Conservation (phyloP, 225 moss, liverwort and hornwort species). For the Pseudisothecium myosuroides region DNA sequence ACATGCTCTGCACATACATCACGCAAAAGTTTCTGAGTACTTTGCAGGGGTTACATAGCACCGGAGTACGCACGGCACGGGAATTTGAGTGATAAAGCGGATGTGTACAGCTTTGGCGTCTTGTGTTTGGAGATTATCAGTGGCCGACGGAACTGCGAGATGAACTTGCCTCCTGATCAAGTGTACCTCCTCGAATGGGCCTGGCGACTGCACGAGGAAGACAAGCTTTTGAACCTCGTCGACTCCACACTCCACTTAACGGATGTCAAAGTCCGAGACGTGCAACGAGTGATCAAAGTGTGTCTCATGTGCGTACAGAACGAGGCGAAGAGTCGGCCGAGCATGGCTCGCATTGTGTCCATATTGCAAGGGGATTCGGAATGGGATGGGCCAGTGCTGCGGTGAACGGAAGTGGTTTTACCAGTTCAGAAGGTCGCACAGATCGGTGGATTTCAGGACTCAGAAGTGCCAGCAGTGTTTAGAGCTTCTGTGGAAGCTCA, state of each 20-base stretch:
- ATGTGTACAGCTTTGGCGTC: slow-evolving; percentile 1
- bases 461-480: background rate
- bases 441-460: background rate
- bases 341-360: background rate
- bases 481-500: background rate
- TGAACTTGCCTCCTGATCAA: background rate
- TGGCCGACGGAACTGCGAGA: background rate
- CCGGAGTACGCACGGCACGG: background rate
- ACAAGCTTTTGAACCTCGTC: background rate
- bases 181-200: background rate
- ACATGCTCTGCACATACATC: background rate
- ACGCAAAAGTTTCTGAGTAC: background rate
- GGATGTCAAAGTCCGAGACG: background rate
- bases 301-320: background rate
- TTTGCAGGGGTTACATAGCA: background rate
- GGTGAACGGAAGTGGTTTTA: background rate
- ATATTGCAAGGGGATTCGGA: background rate
- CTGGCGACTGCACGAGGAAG: background rate
- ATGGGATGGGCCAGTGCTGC: background rate
- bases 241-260: background rate
- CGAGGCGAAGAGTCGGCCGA: background rate
- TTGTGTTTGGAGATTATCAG: background rate
- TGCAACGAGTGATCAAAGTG: background rate
- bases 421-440: background rate
- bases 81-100: background rate